Percentiles rank a stretch among this genome's conserved stretches.
phyloP scores from a whole-genome alignment of 441 rosid species.

The Bocquillonia castaneifolia region DNA sequence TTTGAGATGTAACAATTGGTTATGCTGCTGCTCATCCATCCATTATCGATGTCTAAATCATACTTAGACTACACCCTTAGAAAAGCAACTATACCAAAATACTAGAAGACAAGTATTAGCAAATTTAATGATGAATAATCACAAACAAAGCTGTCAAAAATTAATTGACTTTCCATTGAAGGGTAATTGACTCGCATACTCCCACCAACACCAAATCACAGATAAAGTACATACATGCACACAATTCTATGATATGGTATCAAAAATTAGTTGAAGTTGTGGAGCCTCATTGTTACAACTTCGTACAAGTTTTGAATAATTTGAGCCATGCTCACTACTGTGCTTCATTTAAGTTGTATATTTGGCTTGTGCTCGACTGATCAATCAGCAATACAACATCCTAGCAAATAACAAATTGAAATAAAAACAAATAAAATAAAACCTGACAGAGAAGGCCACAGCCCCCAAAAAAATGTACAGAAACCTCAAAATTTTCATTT shows the following conservation, averaged over 20 bases:
- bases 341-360: neutral
- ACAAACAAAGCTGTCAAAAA: neutral
- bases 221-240: neutral
- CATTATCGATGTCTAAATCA: neutral
- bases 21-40: neutral
- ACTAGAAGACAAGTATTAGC: neutral
- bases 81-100: conserved; percentile 3
- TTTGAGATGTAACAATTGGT: neutral
- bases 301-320: neutral
- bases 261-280: neutral
- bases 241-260: neutral
- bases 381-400: neutral
- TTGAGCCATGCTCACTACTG: neutral
- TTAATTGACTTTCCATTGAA: neutral
- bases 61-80: neutral
- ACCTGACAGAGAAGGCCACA: too few relatives aligned
- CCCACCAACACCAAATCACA: neutral
- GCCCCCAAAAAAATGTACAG: neutral
- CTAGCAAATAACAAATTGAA: neutral
- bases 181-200: neutral
- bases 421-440: neutral
- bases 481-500: neutral
- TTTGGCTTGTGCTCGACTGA: neutral
- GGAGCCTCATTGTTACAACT: conserved; percentile 2
- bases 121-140: neutral